Conservation (phyloP, 2,329 filamentous ascomycete species). For the Colletotrichum sp. region DNA sequence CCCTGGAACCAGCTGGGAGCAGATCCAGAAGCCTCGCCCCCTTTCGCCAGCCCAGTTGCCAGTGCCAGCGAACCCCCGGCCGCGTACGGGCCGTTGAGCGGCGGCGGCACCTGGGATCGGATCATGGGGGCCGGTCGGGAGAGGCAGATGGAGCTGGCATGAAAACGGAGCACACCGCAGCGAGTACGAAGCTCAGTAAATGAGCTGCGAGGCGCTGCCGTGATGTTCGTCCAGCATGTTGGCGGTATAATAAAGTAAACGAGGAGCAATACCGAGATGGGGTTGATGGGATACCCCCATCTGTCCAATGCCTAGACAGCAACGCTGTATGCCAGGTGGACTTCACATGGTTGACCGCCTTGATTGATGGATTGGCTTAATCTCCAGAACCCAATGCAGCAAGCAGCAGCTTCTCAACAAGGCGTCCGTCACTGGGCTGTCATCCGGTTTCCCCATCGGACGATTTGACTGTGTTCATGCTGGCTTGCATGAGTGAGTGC, state of each 20-base stretch:
- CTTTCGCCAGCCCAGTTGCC: neutral
- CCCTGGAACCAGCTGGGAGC: neutral
- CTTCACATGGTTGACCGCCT: neutral
- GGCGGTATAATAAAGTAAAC: neutral
- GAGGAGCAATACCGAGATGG: neutral
- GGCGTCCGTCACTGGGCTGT: neutral
- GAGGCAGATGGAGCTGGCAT: neutral
- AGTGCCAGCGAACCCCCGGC: neutral
- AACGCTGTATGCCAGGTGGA: neutral
- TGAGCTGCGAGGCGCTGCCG: constrained; percentile 7
- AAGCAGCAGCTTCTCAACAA: neutral
- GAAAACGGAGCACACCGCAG: neutral
- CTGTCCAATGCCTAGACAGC: neutral
- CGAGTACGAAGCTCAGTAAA: constrained; percentile 11
- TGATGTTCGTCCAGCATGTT: neutral
- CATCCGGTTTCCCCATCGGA: neutral
- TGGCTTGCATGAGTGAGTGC: neutral
- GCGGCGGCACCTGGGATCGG: constrained; percentile 13
- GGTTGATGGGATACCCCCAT: neutral
- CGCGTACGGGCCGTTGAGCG: constrained; percentile 8
- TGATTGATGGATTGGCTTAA: neutral
- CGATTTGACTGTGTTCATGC: neutral
- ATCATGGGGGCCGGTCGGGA: neutral
- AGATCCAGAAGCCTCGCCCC: neutral
- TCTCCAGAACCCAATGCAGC: neutral